These are phyloP conservation scores for Hyaloscypha hepaticicola DNA, from an alignment of 495 filamentous ascomycete genomes.

Conservation along the genomic window DNA sequence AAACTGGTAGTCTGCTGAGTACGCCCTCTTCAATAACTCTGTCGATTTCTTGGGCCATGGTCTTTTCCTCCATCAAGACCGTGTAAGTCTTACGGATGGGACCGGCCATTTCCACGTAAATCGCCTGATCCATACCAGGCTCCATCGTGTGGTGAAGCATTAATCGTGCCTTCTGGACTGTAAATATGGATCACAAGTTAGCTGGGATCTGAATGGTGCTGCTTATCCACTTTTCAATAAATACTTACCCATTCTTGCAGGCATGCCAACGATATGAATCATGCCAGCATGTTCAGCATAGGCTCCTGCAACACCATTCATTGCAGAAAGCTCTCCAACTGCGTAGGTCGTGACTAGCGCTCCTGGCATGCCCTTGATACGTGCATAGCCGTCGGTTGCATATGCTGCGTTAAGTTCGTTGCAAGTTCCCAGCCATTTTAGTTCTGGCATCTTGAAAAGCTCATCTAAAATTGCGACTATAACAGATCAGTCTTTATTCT, in stretches of 20 bases:
- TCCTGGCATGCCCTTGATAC: constrained; percentile 59
- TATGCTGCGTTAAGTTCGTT: constrained; percentile 64
- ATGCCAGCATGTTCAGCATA: constrained; percentile 63
- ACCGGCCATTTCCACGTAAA: constrained; percentile 41
- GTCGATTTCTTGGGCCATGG: constrained; percentile 42
- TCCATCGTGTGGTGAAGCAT: constrained; percentile 24
- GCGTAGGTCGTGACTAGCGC: constrained; percentile 69
- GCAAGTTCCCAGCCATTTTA: constrained; percentile 67
- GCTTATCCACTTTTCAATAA: background rate
- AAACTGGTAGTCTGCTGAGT: constrained; percentile 28
- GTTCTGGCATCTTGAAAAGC: constrained; percentile 55
- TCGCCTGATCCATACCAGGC: constrained; percentile 30
- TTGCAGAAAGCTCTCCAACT: constrained; percentile 66
- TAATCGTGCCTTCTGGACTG: constrained; percentile 9
- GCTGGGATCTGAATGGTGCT: constrained; percentile 5
- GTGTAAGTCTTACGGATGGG: constrained; percentile 39
- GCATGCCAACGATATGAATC: constrained; percentile 65
- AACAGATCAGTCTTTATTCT: background rate
- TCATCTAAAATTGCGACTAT: constrained; percentile 45
- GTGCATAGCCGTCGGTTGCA: constrained; percentile 71
- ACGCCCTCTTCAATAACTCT: constrained; percentile 37
- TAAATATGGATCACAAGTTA: constrained; percentile 36
- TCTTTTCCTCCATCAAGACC: constrained; percentile 35
- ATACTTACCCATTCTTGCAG: constrained; percentile 45
- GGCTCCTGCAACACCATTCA: constrained; percentile 67